Base-by-base conservation (phyloP, 495 filamentous ascomycete genomes). In the Neurospora terricola region DNA sequence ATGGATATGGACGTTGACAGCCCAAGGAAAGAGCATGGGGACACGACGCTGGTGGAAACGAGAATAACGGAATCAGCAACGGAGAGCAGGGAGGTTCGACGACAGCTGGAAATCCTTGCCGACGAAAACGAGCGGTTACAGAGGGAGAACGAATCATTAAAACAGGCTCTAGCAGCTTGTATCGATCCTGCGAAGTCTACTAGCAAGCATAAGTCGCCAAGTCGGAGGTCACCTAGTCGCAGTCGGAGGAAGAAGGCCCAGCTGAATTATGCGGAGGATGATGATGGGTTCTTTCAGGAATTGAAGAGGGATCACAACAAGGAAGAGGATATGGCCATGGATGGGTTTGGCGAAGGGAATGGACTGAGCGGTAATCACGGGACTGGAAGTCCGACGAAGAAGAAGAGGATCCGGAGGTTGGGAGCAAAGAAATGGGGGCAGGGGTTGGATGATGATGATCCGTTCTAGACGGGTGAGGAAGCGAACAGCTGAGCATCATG, bases 121-220 rank as follows among this genome's bases (percentile, higher is more conserved):
- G 75, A 85, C 40, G 90, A 92, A 80, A 89, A 92, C 73, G 87
- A 91, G 71, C 78, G 83, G 69, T 79, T 90, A 76, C 83, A 85
- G 71, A 80, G 85, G 34, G 87, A 90, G 71, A 77, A 89, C 4
- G 80, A 83, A 11, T 77, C 84, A 14, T 73, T 90, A 18, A 83
- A 84, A 69, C 79, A 87, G 66, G 88, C 89, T 74, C 23, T 87
- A 4, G 75, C 81, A 0, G 77, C 54, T 34, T 66, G 54, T 18
- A 34, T 14, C 0, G 14, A 36, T 18, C 54, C 54, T 0, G 54
- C 6, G 1, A 66, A 14, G 23, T 30, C 48, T 1, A 62, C 21
- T 4, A 8, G 0, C 21, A 59, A 59, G 10, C 14, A 62, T 12
- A 62, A 62, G 3, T 66, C 54, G 27, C 54, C 54, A 0, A 66